Evolutionary conservation across 768 basidiomycete genomes (phyloP), one percentile per base, ranked within the genome.

Genomic region (Scleroderma citrinum): DNA sequence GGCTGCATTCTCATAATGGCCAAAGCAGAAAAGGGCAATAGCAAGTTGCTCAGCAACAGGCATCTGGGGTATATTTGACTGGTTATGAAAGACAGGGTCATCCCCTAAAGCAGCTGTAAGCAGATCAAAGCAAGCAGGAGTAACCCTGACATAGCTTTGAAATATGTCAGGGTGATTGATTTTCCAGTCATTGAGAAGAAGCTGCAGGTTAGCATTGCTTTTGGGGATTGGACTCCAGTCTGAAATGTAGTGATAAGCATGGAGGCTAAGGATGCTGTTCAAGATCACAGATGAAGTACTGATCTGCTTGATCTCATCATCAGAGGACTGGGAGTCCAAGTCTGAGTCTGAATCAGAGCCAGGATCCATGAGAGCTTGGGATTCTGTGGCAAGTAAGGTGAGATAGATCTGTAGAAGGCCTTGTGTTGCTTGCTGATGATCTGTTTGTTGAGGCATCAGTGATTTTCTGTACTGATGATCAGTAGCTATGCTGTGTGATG

Each of bases 11-110:
- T 73, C 71, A 56, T 59, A 58, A 47, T 72, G 72, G 0, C 74
- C 71, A 56, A 74, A 71, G 1, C 65, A 56, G 41, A 63, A 73
- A 7, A 75, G 68, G 10, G 64, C 46, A 20, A 75, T 66, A 1
- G 70, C 70, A 11, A 75, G 50, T 45, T 75, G 70, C 26, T 29
- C 26, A 5, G 26, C 36, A 17, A 38, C 37, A 38, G 37, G 37
- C 17, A 38, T 38, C 37, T 38, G 37, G 37, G 37, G 37, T 17
- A 19, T 2, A 37, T 2, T 37, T 17, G 37, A 38, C 17, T 38
- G 17, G 8, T 38, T 38, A 6, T 38, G 37, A 8, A 38, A 38
- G 2, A 38, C 17, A 20, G 37, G 37, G 20, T 38, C 17, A 8
- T 10, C 11, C 5, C 12, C 7, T 20, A 38, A 20, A 14, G 19